phyloP scores from a whole-genome alignment of 2,329 filamentous ascomycete genomes.

The Clonostachys rhizophaga region DNA sequence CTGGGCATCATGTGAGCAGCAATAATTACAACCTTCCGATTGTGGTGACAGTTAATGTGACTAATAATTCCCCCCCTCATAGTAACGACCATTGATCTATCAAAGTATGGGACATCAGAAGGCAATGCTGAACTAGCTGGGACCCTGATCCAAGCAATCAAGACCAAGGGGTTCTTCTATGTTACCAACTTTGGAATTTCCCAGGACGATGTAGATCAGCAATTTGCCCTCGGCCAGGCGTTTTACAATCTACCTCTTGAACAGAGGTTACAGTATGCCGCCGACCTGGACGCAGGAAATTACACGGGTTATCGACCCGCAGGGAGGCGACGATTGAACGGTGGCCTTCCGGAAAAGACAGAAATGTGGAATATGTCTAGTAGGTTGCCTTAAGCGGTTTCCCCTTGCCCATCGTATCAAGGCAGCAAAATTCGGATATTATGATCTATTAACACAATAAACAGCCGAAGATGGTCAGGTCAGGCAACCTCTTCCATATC shows the following conservation, averaged over 20 bases:
- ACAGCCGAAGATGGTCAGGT: conserved; percentile 20
- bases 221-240: conserved; percentile 54
- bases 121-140: conserved; percentile 19
- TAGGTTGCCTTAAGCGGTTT: conserved; percentile 6
- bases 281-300: conserved; percentile 41
- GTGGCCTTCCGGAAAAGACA: conserved; percentile 31
- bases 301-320: conserved; percentile 53
- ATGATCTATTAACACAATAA: neutral
- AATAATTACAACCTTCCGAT: neutral
- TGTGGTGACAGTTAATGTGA: neutral
- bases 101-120: conserved; percentile 20
- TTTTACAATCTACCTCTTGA: conserved; percentile 48
- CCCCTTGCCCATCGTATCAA: neutral
- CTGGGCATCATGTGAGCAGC: conserved; percentile 24
- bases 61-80: neutral
- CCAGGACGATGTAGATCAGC: conserved; percentile 51
- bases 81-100: conserved; percentile 26
- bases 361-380: conserved; percentile 32
- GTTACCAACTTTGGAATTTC: conserved; percentile 58
- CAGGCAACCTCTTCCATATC: conserved; percentile 25
- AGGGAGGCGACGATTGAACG: conserved; percentile 24
- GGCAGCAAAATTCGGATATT: neutral
- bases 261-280: conserved; percentile 52
- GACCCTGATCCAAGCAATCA: conserved; percentile 22
- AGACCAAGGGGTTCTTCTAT: conserved; percentile 47